A percentile compares a stretch with the other conserved stretches of the same genome.
phyloP scores from a whole-genome alignment of 805 yeast genomes.

The Yamadazyma olivae region DNA sequence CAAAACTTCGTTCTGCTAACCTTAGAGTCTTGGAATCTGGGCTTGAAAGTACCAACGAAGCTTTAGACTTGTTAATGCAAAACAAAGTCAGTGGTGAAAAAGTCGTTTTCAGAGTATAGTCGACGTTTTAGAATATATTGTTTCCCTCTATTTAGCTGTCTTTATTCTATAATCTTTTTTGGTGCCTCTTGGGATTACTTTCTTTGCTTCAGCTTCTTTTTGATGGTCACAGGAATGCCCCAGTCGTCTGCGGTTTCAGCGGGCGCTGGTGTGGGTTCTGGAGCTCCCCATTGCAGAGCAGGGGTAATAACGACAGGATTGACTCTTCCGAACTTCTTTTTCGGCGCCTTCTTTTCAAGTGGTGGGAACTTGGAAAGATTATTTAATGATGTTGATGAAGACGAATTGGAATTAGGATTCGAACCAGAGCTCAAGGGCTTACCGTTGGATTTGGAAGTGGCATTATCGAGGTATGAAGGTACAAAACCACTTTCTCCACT shows the following conservation, averaged over 20 bases:
- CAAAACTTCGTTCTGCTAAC: constrained; percentile 16
- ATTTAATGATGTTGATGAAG: constrained; percentile 18
- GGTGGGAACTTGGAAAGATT: constrained; percentile 45
- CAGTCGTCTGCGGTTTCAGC: constrained; percentile 9
- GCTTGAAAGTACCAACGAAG: constrained; percentile 30
- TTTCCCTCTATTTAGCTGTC: no score
- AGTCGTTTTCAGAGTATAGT: constrained; percentile 25
- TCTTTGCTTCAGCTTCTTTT: constrained; percentile 3
- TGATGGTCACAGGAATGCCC: constrained; percentile 12
- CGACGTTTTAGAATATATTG: no score
- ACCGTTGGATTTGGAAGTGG: constrained; percentile 4
- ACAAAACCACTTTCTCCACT: constrained; percentile 20
- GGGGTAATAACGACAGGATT: constrained; percentile 34
- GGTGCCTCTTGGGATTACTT: no score
- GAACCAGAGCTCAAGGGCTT: constrained; percentile 17
- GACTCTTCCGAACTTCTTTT: constrained; percentile 52
- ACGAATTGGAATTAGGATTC: constrained; percentile 12
- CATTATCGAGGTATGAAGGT: constrained; percentile 31
- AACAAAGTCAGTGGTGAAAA: constrained; percentile 45
- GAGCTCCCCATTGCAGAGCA: constrained; percentile 19
- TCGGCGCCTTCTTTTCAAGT: constrained; percentile 36
- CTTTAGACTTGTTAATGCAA: constrained; percentile 32
- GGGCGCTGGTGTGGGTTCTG: constrained; percentile 1
- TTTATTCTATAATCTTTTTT: no score
- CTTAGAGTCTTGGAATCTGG: constrained; percentile 26